Conservation (phyloP, 495 filamentous ascomycete species). For the Podospora conica region DNA sequence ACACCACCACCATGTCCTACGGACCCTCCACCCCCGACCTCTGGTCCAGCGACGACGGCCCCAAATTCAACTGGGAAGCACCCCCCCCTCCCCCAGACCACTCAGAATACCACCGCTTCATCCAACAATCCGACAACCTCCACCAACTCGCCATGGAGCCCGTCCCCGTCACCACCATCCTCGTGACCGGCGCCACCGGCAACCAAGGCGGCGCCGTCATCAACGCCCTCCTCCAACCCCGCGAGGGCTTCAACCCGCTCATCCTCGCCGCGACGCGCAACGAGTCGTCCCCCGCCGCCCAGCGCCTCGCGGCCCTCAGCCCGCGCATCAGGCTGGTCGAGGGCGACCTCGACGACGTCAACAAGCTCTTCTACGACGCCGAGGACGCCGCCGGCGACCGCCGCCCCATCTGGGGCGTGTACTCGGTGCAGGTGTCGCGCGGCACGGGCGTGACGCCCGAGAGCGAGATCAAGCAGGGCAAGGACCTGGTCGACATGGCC, state of each 20-base stretch:
- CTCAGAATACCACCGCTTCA: neutral
- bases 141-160: neutral
- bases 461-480: constrained; percentile 57
- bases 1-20: too few relatives aligned
- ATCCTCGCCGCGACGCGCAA: constrained; percentile 64
- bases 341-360: constrained; percentile 52
- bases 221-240: constrained; percentile 41
- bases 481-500: constrained; percentile 53
- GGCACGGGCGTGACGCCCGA: constrained; percentile 44
- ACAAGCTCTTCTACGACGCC: constrained; percentile 47
- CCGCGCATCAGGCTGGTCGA: constrained; percentile 48
- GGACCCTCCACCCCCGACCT: too few relatives aligned
- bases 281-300: constrained; percentile 39
- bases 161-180: constrained; percentile 37
- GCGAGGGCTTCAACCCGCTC: constrained; percentile 24
- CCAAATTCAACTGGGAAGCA: too few relatives aligned
- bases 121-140: too few relatives aligned
- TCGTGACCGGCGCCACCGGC: constrained; percentile 65
- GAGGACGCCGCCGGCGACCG: constrained; percentile 25
- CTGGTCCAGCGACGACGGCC: too few relatives aligned
- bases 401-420: constrained; percentile 34
- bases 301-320: constrained; percentile 41
- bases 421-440: constrained; percentile 35
- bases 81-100: too few relatives aligned
- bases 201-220: constrained; percentile 61